Percentiles rank a stretch among this genome's conserved stretches.
phyloP scores from a whole-genome alignment of 2,329 filamentous ascomycete species.

The Sordariomycetes sp. region DNA sequence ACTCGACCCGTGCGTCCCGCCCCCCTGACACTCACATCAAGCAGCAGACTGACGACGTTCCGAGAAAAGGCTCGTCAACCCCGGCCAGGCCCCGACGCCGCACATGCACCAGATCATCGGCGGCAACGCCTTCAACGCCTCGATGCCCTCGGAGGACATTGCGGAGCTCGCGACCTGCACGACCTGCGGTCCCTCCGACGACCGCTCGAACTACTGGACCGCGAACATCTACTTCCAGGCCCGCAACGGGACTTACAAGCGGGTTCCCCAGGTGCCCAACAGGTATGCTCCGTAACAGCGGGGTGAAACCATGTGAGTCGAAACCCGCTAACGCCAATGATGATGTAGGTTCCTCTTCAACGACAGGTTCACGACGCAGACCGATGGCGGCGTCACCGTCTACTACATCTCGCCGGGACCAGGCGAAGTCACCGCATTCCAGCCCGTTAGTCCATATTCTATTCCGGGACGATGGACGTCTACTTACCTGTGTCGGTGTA shows the following conservation, averaged over 20 bases:
- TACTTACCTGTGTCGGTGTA: slow-evolving; percentile 7
- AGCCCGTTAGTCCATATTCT: slow-evolving; percentile 20
- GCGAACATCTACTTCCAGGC: slow-evolving; percentile 21
- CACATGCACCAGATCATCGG: slow-evolving; percentile 45
- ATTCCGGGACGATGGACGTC: neutral
- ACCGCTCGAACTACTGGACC: slow-evolving; percentile 22
- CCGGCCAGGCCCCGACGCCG: slow-evolving; percentile 29
- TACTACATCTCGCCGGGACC: slow-evolving; percentile 23
- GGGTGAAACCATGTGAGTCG: too few relatives aligned
- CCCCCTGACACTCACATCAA: too few relatives aligned
- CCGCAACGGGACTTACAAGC: slow-evolving; percentile 41
- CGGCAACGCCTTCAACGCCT: slow-evolving; percentile 26
- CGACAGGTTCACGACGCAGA: slow-evolving; percentile 35
- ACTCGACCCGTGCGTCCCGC: slow-evolving; percentile 14
- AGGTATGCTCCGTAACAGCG: neutral
- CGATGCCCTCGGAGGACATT: slow-evolving; percentile 17
- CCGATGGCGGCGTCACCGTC: slow-evolving; percentile 25
- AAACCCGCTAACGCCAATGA: too few relatives aligned
- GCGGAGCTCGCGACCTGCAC: slow-evolving; percentile 30
- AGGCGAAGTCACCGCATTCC: slow-evolving; percentile 27
- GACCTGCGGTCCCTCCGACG: slow-evolving; percentile 21
- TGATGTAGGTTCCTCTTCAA: slow-evolving; percentile 38
- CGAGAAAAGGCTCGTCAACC: slow-evolving; percentile 10
- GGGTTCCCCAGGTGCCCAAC: slow-evolving; percentile 39
- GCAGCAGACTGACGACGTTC: too few relatives aligned